These are phyloP conservation scores for Umbellularia californica DNA, from an alignment of 164 flowering plant species.

Conservation along the genomic window DNA sequence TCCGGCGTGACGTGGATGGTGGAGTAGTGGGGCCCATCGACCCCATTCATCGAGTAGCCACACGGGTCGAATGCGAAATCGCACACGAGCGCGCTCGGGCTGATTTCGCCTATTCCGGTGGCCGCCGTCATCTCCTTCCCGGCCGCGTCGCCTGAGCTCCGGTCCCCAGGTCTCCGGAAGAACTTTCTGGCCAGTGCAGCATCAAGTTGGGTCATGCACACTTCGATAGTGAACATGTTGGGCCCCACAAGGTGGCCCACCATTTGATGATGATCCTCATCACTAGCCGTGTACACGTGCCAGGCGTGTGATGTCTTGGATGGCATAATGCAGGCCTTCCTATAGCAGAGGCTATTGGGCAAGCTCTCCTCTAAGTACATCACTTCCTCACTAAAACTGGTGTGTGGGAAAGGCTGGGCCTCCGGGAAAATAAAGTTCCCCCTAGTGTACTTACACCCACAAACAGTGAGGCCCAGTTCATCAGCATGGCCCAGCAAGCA, in stretches of 20 bases:
- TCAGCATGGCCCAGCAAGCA: constrained; percentile 47
- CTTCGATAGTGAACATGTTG: constrained; percentile 55
- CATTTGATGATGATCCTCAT: constrained; percentile 4
- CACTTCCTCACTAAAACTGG: constrained; percentile 72
- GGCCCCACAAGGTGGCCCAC: neutral
- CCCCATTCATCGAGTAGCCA: constrained; percentile 95
- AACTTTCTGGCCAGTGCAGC: constrained; percentile 47
- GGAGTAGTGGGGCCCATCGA: constrained; percentile 61
- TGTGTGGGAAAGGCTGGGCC: constrained; percentile 78
- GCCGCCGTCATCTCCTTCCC: constrained; percentile 76
- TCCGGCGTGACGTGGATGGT: constrained; percentile 97
- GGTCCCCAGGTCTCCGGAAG: constrained; percentile 36
- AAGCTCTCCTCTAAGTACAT: constrained; percentile 43
- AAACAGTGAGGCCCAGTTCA: constrained; percentile 41
- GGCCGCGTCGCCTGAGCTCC: constrained; percentile 39
- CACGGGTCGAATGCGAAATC: constrained; percentile 94
- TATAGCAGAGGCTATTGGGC: constrained; percentile 42
- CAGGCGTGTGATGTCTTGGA: constrained; percentile 56
- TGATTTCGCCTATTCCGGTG: constrained; percentile 61
- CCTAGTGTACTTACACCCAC: constrained; percentile 65
- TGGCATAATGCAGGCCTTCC: constrained; percentile 65
- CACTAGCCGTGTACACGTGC: constrained; percentile 79
- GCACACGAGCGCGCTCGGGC: constrained; percentile 48
- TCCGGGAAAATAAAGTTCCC: constrained; percentile 85
- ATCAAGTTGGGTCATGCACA: constrained; percentile 94